phyloP scores from a whole-genome alignment of 306 rosid genomes.

The Begonia fuchsioides region DNA sequence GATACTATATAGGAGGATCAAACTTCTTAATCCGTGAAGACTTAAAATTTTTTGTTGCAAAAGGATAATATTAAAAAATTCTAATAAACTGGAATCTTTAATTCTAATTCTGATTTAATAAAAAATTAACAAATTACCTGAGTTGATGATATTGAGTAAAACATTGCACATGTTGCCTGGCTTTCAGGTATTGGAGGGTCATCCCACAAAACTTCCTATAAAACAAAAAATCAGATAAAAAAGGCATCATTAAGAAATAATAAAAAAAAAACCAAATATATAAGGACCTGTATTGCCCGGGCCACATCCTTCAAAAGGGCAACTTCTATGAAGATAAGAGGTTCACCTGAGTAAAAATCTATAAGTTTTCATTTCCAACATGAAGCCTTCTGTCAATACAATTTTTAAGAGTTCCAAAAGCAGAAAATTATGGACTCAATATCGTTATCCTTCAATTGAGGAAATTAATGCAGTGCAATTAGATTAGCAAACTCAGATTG shows the following conservation, averaged over 20 bases:
- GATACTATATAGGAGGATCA: no score
- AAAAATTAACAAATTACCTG: conserved; percentile 37
- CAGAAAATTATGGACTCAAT: no score
- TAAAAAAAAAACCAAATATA: conserved; percentile 4
- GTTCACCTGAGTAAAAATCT: conserved; percentile 40
- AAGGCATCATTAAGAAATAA: not conserved
- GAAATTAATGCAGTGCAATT: no score
- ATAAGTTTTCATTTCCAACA: no score
- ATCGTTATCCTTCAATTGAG: no score
- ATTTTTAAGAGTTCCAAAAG: no score
- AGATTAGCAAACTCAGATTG: no score
- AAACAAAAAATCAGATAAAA: conserved; percentile 6
- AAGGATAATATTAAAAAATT: no score
- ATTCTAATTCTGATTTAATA: not conserved
- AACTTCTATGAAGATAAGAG: conserved; percentile 85
- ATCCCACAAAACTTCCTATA: conserved; percentile 90
- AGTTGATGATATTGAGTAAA: conserved; percentile 92
- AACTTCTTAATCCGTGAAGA: no score
- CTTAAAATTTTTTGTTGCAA: no score
- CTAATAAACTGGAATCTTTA: not conserved
- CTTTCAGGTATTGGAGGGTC: conserved; percentile 70
- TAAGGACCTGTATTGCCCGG: conserved; percentile 55
- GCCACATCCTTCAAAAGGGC: conserved; percentile 79
- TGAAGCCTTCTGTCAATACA: no score
- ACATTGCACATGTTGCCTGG: conserved; percentile 84